Conservation (phyloP, 2,329 filamentous ascomycete species). For the Calonectria pauciramosa region DNA sequence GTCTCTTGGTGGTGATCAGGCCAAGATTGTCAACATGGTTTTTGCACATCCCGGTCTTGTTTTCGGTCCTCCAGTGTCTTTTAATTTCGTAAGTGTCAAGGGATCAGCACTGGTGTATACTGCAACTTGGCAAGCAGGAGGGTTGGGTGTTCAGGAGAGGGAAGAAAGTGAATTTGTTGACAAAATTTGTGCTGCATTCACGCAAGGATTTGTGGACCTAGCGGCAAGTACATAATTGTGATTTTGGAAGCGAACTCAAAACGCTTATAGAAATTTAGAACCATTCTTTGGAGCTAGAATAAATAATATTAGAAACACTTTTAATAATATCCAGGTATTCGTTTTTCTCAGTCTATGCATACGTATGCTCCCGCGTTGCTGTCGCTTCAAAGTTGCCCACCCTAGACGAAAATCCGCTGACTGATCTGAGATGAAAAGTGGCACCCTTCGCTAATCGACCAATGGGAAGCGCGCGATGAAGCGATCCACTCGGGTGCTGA, state of each 20-base stretch:
- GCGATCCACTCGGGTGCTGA: background rate
- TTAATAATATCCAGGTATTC: background rate
- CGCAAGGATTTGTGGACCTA: constrained; percentile 30
- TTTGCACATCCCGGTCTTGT: constrained; percentile 43
- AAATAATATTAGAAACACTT: background rate
- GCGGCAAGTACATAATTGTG: background rate
- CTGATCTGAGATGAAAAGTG: background rate
- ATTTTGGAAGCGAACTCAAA: background rate
- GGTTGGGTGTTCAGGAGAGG: constrained; percentile 32
- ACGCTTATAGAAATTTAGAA: background rate
- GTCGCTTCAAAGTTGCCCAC: background rate
- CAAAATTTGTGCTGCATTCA: constrained; percentile 31
- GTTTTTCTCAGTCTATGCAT: no score
- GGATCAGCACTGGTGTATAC: constrained; percentile 39
- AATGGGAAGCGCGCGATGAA: background rate
- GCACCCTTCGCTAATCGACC: background rate
- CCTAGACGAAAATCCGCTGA: background rate
- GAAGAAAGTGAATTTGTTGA: constrained; percentile 38
- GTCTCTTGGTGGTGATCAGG: background rate
- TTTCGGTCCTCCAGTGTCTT: constrained; percentile 33
- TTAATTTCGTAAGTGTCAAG: constrained; percentile 39
- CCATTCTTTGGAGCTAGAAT: background rate
- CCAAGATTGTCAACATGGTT: constrained; percentile 35
- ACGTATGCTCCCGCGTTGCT: background rate
- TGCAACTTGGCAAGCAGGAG: constrained; percentile 42